phyloP scores from a whole-genome alignment of 495 filamentous ascomycete species.

The Ascodesmis nigricans region DNA sequence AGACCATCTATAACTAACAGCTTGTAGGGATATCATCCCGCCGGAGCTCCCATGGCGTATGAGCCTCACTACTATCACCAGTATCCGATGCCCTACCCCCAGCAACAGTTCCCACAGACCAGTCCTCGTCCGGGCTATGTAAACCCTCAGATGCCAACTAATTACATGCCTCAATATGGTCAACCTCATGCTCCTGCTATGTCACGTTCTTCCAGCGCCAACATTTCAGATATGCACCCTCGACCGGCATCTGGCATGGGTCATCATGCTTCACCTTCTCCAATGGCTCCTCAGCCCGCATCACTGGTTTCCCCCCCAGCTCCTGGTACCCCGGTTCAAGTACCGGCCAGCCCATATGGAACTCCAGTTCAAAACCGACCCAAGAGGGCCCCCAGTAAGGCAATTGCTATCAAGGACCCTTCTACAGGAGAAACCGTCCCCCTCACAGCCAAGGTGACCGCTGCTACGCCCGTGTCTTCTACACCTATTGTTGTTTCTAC shows the following conservation, averaged over 20 bases:
- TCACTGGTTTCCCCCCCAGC: constrained; percentile 1
- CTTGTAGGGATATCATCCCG: constrained; percentile 7
- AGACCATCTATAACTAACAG: constrained; percentile 4
- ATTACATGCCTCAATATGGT: background rate
- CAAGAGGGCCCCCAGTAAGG: constrained; percentile 6
- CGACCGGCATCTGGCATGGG: constrained; percentile 20
- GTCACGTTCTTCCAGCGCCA: constrained; percentile 17
- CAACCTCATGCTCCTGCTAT: constrained; percentile 8
- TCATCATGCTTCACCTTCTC: constrained; percentile 12
- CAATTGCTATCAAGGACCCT: constrained; percentile 17
- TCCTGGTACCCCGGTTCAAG: constrained; percentile 3
- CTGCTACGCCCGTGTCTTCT: constrained; percentile 24
- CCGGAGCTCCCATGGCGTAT: background rate
- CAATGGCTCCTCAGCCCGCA: constrained; percentile 14
- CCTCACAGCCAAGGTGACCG: constrained; percentile 5
- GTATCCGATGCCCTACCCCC: constrained; percentile 5
- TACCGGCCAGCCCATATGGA: background rate
- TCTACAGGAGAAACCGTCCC: constrained; percentile 5
- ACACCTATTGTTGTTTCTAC: constrained; percentile 40
- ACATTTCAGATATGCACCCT: constrained; percentile 15
- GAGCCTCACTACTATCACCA: constrained; percentile 4
- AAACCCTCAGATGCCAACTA: constrained; percentile 1
- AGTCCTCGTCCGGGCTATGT: constrained; percentile 12
- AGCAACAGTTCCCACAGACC: constrained; percentile 11
- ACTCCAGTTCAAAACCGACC: background rate